Evolutionary conservation across 306 rosid species (phyloP), one percentile per base, ranked within the genome.

Genomic region (Cucurbita moschata): DNA sequence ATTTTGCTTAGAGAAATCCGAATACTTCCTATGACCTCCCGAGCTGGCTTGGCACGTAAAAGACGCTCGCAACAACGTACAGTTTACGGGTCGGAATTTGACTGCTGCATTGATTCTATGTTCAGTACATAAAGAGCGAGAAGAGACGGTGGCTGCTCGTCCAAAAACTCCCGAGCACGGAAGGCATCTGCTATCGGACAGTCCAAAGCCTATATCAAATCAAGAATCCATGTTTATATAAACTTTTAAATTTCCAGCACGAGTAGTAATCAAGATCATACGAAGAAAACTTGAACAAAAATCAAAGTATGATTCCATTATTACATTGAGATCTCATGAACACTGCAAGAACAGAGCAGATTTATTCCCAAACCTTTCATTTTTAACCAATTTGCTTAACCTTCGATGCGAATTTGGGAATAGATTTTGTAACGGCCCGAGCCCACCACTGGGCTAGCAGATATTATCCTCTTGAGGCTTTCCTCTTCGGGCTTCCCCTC

Each of bases 1-100:
- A 82, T 81, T 88, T 79, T 88, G 96, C 87, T 90, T 88, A 3
- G 92, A 79, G 76, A 90, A 88, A 71, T 94, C 97, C 5, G 97
- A 87, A 76, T 84, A 86, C 79, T 90, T 86, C 82, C 84, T 71
- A 16, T 79, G 82, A 46, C 73, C 77, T 15, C 81, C 62, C 5
- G 85, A 75, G 72, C 77, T 79, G 50, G 96, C 86, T 81, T 82
- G 77, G 77, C 97, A 94, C 10, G 78, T 85, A 58, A 88, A 65
- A 76, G 92, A 82, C 54, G 79, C 68, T 50, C 87, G 79, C 54
- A 26, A 18, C 30, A 77, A 76, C 73, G 89, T 77, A 77, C 81
- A 79, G 78, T 76, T 87, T 4, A 78, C 73, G 63, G 83, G 82
- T 79, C 79, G 77, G 72, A 86, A 53, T 63, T 79, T 85, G 50